Conservation (phyloP, 371 early-diverging fungal species). For the Fennellomyces sp. region DNA sequence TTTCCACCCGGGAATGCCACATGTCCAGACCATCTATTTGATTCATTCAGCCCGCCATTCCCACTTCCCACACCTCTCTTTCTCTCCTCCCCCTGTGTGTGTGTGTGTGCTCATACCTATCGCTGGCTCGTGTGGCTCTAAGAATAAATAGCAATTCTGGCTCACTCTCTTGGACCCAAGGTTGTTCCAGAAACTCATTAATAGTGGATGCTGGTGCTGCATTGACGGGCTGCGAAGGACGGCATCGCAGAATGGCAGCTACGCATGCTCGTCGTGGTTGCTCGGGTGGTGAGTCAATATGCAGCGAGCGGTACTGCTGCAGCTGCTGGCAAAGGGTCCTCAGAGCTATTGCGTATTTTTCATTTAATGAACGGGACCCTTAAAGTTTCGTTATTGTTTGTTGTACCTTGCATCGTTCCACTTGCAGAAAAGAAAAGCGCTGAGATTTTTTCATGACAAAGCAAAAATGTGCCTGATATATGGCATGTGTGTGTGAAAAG, state of each 20-base stretch:
- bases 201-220: conserved; percentile 11
- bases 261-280: conserved; percentile 44
- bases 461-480: too few species aligned
- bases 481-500: too few species aligned
- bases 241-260: conserved; percentile 44
- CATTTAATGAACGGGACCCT: not conserved
- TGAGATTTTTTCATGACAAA: too few species aligned
- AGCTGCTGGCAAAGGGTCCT: conserved; percentile 23
- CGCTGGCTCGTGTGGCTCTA: conserved; percentile 62
- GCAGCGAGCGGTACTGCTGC: conserved; percentile 11
- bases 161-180: conserved; percentile 39
- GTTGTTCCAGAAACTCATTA: conserved; percentile 33
- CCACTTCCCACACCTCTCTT: too few species aligned
- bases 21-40: conserved; percentile 68
- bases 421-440: too few species aligned
- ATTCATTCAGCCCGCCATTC: not conserved
- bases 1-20: conserved; percentile 80
- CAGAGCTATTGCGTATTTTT: conserved; percentile 18
- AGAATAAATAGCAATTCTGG: conserved; percentile 71
- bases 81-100: too few species aligned
- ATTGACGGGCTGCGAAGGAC: not conserved
- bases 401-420: not conserved
- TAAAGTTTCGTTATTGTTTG: not conserved
- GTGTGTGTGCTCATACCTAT: conserved; percentile 42
- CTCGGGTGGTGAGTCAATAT: conserved; percentile 36